A percentile compares a stretch with the other conserved stretches of the same genome.
Conservation (phyloP, 2,329 filamentous ascomycete genomes). For the Cladosporium sp. region DNA sequence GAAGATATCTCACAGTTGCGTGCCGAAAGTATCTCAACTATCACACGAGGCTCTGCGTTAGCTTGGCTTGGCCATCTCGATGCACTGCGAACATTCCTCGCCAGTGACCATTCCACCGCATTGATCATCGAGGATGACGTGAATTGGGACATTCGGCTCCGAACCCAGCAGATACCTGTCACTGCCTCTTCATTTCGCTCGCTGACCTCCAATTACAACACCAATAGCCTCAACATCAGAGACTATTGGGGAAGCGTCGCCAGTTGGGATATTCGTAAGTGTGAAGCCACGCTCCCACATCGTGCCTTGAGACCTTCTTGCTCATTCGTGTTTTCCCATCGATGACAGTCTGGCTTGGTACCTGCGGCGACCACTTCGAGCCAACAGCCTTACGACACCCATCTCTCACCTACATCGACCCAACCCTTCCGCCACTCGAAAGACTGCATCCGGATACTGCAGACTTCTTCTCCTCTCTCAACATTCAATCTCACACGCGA, state of each 20-base stretch:
- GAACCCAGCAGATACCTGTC: slow-evolving; percentile 44
- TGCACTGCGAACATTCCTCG: slow-evolving; percentile 43
- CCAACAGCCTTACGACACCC: slow-evolving; percentile 36
- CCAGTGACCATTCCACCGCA: slow-evolving; percentile 43
- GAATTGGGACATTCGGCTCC: slow-evolving; percentile 48
- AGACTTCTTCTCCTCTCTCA: slow-evolving; percentile 38
- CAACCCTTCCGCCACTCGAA: slow-evolving; percentile 38
- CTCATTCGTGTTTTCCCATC: not conserved
- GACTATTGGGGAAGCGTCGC: slow-evolving; percentile 42
- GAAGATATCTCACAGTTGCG: slow-evolving; percentile 35
- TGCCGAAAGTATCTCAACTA: slow-evolving; percentile 29
- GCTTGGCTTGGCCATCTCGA: slow-evolving; percentile 46
- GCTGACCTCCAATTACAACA: slow-evolving; percentile 23
- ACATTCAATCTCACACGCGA: slow-evolving; percentile 40
- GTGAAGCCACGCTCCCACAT: not conserved
- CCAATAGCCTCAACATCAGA: not conserved
- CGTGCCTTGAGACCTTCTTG: not conserved
- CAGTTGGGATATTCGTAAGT: slow-evolving; percentile 37
- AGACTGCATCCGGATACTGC: slow-evolving; percentile 42
- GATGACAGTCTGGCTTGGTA: slow-evolving; percentile 39
- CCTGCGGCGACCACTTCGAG: slow-evolving; percentile 44
- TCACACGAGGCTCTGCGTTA: slow-evolving; percentile 40
- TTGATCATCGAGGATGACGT: slow-evolving; percentile 50
- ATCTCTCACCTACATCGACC: slow-evolving; percentile 36
- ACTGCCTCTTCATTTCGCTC: slow-evolving; percentile 43